Evolutionary conservation across 1,284 basidiomycete species (phyloP), one percentile per base, ranked within the genome.

Genomic region (Ustilago sp.): DNA sequence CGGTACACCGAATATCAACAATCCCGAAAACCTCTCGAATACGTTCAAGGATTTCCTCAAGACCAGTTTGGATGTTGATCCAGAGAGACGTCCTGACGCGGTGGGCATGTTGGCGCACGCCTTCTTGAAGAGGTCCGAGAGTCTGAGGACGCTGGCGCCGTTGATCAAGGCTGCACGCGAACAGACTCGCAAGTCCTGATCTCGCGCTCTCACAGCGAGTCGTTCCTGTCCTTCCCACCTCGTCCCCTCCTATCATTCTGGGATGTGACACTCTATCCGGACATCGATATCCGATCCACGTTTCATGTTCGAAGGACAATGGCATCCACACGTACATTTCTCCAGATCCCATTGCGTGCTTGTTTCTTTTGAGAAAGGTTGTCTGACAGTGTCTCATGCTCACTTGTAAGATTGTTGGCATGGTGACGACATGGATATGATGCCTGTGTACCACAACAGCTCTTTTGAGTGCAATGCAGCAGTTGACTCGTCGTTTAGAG

Each of bases 1-100:
- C 84, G 95, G 96, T n/a, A 98, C 95, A 54, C 96, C 96, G 11
- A 93, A 93, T 68, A 94, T 99, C 78, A 93, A 94, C 77, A 96
- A 98, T 86, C 95, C 95, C 31, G 95, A 98, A 87, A 92, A 93
- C 77, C 89, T 98, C 28, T 93, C 92, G 7, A 85, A 90, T 0
- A 89, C 93, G n/a, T 98, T 99, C 88, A 91, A 91, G 73, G 93
- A 97, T 84, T 99, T 98, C 84, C 88, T 99, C 47, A 90, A 91
- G 17, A 91, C 92, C 86, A 92, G 93, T n/a, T 88, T 99, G 55
- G 94, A 97, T 78, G 97, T 99, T 17, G 94, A 98, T 83, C 92
- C 93, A 12, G 95, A 98, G 86, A 93, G 93, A 87, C 89, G 96
- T 68, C 96, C 95, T 1, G 93, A 91, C 68, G 95, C 96, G 3